Evolutionary conservation across 2,329 filamentous ascomycete species (phyloP), one percentile per base, ranked within the genome.

Genomic region (Sodiomyces alkalinus): DNA sequence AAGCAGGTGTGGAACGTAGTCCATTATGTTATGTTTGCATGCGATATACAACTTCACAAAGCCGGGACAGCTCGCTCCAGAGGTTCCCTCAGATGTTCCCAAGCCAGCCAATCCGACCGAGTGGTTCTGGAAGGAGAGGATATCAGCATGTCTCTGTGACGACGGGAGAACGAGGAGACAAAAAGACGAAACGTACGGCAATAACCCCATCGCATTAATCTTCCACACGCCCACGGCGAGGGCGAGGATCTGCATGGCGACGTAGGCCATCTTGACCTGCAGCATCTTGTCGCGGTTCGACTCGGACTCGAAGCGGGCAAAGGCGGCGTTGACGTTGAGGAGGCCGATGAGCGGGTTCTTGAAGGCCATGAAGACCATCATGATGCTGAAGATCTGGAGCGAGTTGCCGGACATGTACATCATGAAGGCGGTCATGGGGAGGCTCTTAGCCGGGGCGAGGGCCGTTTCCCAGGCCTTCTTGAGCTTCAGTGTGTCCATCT

Each of bases 351-450:
- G 68, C 7, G 90, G 90, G 41, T 81, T 92, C 64, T 96, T 96
- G 68, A 98, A 98, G 25, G 92, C 76, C 80, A 94, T 96, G 46
- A 87, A 86, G 12, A 96, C 87, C 86, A 96, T 98, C 83, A 96
- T 96, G 56, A 98, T 96, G 56, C 80, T 92, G 63, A 98, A 98
- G 41, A 98, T 96, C 52, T 98, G 90, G 26, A 98, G 71, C 36
- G 82, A 85, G 60, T 96, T 98, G 46, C 90, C 90, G 18, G 87
- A 92, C 90, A 98, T 98, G 68, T 98, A 98, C 85, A 96, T 96
- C 76, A 94, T 94, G 52, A 98, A 87, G 38, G 78, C 86, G 32
- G 92, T 96, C 90, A 98, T 98, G 33, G 90, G 90, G 26, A 98
- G 65, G 49, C 79, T 76, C 62, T 98, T 98, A 37, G 90, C 78